Conservation (phyloP, 176 grass and related monocot species). For the Carex pumila region DNA sequence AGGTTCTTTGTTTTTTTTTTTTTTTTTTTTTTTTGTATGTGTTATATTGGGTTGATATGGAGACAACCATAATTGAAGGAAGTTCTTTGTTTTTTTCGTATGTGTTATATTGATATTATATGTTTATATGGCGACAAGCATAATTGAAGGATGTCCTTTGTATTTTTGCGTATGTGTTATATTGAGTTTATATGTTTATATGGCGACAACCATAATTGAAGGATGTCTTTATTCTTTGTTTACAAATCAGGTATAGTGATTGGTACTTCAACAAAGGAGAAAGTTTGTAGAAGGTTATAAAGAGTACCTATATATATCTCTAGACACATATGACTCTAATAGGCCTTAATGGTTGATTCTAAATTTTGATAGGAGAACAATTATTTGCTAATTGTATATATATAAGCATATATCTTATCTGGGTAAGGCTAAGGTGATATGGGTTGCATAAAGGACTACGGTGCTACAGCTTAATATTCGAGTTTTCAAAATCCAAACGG, state of each 20-base stretch:
- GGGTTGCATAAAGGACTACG: no score
- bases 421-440: no score
- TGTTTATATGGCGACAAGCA: neutral
- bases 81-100: neutral
- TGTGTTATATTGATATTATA: neutral
- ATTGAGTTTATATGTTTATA: neutral
- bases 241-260: neutral
- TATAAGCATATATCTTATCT: neutral
- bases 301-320: neutral
- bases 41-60: neutral
- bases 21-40: neutral
- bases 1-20: neutral
- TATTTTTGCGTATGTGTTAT: no score
- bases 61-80: neutral
- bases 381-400: neutral
- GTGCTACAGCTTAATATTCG: no score
- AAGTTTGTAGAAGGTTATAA: neutral
- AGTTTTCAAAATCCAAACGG: no score
- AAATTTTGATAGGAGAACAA: neutral
- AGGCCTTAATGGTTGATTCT: neutral
- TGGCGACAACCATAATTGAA: constrained; percentile 8
- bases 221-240: constrained; percentile 6
- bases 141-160: neutral
- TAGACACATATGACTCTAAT: neutral
- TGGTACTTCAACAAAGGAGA: neutral